phyloP scores from a whole-genome alignment of 129 eudicot genomes.

The Flaveria ramosissima region DNA sequence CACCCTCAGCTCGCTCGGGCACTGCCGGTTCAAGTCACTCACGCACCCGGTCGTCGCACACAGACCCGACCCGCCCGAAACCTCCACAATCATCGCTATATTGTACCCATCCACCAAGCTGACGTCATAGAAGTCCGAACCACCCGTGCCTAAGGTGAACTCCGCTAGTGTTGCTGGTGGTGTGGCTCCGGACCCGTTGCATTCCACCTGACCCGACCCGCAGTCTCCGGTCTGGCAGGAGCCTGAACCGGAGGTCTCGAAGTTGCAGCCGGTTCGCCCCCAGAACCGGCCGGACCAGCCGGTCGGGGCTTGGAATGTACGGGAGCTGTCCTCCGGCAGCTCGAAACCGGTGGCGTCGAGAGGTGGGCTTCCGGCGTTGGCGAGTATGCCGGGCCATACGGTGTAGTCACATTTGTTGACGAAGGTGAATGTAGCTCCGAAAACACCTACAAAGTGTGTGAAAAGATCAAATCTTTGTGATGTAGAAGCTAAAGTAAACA shows the following conservation, averaged over 20 bases:
- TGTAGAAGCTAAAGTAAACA: too few species aligned
- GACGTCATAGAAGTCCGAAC: conserved; percentile 87
- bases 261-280: conserved; percentile 83
- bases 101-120: conserved; percentile 91
- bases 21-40: conserved; percentile 76
- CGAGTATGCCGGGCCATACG: conserved; percentile 93
- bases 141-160: conserved; percentile 84
- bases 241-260: conserved; percentile 64
- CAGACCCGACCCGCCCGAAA: conserved; percentile 75
- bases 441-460: conserved; percentile 37
- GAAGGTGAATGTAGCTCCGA: conserved; percentile 82
- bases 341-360: conserved; percentile 84
- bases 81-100: conserved; percentile 79
- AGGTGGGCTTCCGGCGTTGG: conserved; percentile 81
- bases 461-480: not conserved
- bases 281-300: conserved; percentile 99
- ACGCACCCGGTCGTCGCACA: conserved; percentile 92
- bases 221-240: conserved; percentile 84
- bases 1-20: conserved; percentile 72
- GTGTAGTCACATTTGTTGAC: conserved; percentile 85
- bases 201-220: conserved; percentile 76
- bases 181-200: conserved; percentile 88
- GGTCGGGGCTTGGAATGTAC: conserved; percentile 77
- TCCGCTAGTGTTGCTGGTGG: conserved; percentile 94
- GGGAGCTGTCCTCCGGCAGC: conserved; percentile 59